Evolutionary conservation across 495 filamentous ascomycete species (phyloP).

Genomic region (Lasiosphaeria miniovina): DNA sequence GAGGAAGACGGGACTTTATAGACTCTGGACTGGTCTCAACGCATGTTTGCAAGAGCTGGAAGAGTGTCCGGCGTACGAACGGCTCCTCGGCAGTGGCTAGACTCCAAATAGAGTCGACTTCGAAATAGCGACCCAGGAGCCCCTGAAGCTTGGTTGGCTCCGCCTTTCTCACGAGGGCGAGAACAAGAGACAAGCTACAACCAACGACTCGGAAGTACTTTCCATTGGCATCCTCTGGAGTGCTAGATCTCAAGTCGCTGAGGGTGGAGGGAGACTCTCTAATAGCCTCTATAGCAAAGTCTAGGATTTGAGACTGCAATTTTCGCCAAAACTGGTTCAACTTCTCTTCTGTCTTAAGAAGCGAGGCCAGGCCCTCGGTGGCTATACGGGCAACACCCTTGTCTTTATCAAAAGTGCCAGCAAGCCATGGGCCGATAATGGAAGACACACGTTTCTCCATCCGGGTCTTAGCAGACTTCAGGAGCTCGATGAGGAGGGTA

Average conservation of each 20-base stretch:
- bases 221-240: constrained; percentile 74
- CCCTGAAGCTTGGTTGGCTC: constrained; percentile 52
- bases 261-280: constrained; percentile 76
- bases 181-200: constrained; percentile 56
- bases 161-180: constrained; percentile 50
- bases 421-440: constrained; percentile 82
- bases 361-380: constrained; percentile 64
- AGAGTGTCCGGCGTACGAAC: constrained; percentile 66
- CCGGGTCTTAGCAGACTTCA: constrained; percentile 69
- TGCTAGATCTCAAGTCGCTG: constrained; percentile 82
- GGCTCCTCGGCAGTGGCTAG: constrained; percentile 64
- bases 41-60: constrained; percentile 60
- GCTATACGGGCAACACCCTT: constrained; percentile 67
- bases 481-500: constrained; percentile 66
- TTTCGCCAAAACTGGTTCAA: constrained; percentile 68
- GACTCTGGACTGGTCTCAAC: constrained; percentile 55
- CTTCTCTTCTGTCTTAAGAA: constrained; percentile 80
- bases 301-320: constrained; percentile 70
- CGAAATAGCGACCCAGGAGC: constrained; percentile 55
- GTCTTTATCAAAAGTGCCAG: constrained; percentile 84
- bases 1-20: constrained; percentile 51
- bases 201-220: constrained; percentile 81
- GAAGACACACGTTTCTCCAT: constrained; percentile 73
- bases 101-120: constrained; percentile 68
- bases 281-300: constrained; percentile 75